A percentile compares a stretch with the other conserved stretches of the same genome.
Evolutionary conservation across 805 yeast species (phyloP).

Genomic region (Komagataella pastoris): DNA sequence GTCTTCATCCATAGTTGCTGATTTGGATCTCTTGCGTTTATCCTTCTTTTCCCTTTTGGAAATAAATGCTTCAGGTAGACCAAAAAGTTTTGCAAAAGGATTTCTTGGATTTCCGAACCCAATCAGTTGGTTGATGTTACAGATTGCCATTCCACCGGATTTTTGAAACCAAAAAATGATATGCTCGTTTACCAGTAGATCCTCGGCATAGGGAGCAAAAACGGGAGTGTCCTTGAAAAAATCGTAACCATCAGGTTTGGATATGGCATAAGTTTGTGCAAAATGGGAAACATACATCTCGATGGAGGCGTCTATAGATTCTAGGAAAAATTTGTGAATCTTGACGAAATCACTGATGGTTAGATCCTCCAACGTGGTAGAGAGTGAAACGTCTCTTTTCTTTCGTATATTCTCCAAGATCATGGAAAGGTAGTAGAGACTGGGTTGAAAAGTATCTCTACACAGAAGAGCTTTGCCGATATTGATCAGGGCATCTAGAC

Average conservation of each 20-base stretch:
- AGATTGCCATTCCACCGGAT: slow-evolving; percentile 62
- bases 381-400: slow-evolving; percentile 38
- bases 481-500: slow-evolving; percentile 65
- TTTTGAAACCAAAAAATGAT: slow-evolving; percentile 66
- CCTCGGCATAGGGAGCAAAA: slow-evolving; percentile 9
- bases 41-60: slow-evolving; percentile 66
- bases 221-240: slow-evolving; percentile 5
- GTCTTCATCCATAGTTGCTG: slow-evolving; percentile 14
- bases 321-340: slow-evolving; percentile 53
- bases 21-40: slow-evolving; percentile 31
- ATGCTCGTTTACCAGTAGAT: slow-evolving; percentile 19
- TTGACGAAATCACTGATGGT: slow-evolving; percentile 50
- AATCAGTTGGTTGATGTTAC: slow-evolving; percentile 60
- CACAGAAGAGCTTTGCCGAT: slow-evolving; percentile 71
- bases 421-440: slow-evolving; percentile 62
- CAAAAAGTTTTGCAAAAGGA: slow-evolving; percentile 67
- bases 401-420: slow-evolving; percentile 70
- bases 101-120: slow-evolving; percentile 69
- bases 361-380: slow-evolving; percentile 33
- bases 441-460: slow-evolving; percentile 75
- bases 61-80: slow-evolving; percentile 55
- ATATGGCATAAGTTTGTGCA: slow-evolving; percentile 50
- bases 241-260: slow-evolving; percentile 3
- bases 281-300: slow-evolving; percentile 38
- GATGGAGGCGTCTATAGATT: slow-evolving; percentile 29